phyloP scores from a whole-genome alignment of 768 basidiomycete genomes.

The Chiua virens region DNA sequence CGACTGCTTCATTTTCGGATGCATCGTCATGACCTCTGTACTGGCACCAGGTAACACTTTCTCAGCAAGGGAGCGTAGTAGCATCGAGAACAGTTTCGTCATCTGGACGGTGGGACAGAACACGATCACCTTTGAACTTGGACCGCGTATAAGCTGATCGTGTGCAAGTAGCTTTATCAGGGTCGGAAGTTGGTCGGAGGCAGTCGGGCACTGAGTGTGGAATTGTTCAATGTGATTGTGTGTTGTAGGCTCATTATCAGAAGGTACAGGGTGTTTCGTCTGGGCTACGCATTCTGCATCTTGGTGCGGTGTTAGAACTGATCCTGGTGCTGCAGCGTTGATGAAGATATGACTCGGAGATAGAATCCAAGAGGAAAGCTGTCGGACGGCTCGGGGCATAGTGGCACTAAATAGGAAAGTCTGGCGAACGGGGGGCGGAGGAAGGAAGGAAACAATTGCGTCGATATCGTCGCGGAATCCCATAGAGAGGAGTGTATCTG shows the following conservation, averaged over 20 bases:
- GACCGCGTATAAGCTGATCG: slow-evolving; percentile 76
- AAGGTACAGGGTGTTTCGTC: neutral
- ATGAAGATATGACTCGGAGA: slow-evolving; percentile 65
- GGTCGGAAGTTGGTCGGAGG: slow-evolving; percentile 74
- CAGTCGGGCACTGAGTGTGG: slow-evolving; percentile 67
- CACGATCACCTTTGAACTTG: slow-evolving; percentile 71
- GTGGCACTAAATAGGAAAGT: slow-evolving; percentile 93
- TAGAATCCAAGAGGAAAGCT: slow-evolving; percentile 64
- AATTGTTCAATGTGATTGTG: slow-evolving; percentile 80
- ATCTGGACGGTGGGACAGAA: slow-evolving; percentile 86
- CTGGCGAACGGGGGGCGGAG: slow-evolving; percentile 65
- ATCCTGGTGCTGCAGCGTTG: slow-evolving; percentile 62
- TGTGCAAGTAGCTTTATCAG: slow-evolving; percentile 78
- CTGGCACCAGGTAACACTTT: slow-evolving; percentile 50
- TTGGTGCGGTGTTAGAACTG: slow-evolving; percentile 32
- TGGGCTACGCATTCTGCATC: neutral
- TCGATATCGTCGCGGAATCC: slow-evolving; percentile 89
- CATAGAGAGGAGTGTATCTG: slow-evolving; percentile 88
- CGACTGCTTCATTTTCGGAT: slow-evolving; percentile 57
- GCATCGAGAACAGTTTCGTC: slow-evolving; percentile 69
- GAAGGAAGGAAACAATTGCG: slow-evolving; percentile 64
- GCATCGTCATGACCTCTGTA: slow-evolving; percentile 74
- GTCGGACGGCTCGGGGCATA: slow-evolving; percentile 67
- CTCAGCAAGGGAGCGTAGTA: slow-evolving; percentile 53
- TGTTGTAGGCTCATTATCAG: slow-evolving; percentile 41